Percentiles rank a stretch among this genome's conserved stretches.
These are phyloP conservation scores for Blumeria graminis DNA, from an alignment of 2,329 filamentous ascomycete genomes.

Conservation along the genomic window DNA sequence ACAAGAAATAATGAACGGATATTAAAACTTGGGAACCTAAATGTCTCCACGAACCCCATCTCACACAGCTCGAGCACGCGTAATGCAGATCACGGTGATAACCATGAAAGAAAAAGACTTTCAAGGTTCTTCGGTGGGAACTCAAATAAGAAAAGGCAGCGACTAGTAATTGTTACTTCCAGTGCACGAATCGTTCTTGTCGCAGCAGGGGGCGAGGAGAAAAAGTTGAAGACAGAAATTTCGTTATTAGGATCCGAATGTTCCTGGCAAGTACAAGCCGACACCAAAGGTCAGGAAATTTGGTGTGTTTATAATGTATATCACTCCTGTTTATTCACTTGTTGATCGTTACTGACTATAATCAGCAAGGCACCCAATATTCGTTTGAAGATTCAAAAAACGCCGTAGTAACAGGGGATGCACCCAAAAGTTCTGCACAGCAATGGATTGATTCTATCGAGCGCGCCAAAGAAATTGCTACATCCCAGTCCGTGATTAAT, in stretches of 20 bases:
- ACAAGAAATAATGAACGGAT: slow-evolving; percentile 84
- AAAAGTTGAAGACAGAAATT: slow-evolving; percentile 80
- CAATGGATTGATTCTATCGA: slow-evolving; percentile 88
- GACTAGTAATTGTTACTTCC: slow-evolving; percentile 85
- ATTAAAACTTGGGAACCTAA: slow-evolving; percentile 72
- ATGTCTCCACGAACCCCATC: slow-evolving; percentile 58
- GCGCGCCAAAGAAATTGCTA: slow-evolving; percentile 60
- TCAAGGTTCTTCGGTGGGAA: slow-evolving; percentile 82
- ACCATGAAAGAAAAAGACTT: slow-evolving; percentile 80
- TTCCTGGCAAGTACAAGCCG: slow-evolving; percentile 55
- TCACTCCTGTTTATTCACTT: slow-evolving; percentile 1
- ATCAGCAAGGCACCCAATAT: slow-evolving; percentile 58
- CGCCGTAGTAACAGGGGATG: slow-evolving; percentile 31
- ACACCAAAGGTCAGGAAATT: slow-evolving; percentile 65
- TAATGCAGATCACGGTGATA: slow-evolving; percentile 36
- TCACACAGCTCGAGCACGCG: slow-evolving; percentile 51
- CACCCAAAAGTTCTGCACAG: slow-evolving; percentile 44
- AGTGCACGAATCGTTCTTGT: slow-evolving; percentile 75
- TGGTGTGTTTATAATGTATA: slow-evolving; percentile 90
- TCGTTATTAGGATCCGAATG: slow-evolving; percentile 56
- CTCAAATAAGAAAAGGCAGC: slow-evolving; percentile 75
- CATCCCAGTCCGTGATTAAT: slow-evolving; percentile 43
- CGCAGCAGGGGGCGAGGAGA: slow-evolving; percentile 80
- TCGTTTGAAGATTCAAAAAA: slow-evolving; percentile 85
- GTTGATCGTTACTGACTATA: slow-evolving; percentile 1